Evolutionary conservation across 129 eudicot species (phyloP), one percentile per base, ranked within the genome.

Genomic region (Artemisia annua): DNA sequence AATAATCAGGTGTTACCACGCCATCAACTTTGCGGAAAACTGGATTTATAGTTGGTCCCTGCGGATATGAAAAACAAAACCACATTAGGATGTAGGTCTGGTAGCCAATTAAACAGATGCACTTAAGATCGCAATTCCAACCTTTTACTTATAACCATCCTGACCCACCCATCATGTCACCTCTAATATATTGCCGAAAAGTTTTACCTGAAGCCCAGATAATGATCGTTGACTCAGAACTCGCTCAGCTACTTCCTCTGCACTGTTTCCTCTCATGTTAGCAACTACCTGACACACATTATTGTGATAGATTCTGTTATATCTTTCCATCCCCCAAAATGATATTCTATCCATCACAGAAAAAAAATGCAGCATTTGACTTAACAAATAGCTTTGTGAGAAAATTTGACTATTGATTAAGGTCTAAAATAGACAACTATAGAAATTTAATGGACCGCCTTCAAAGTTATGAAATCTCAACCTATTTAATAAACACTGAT

Each of bases 1-100:
- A 93, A 74, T 84, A 89, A 74, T 92, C 92, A 48, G 88, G 83
- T 11, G 71, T 48, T 28, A 72, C 82, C 59, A 39, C 84, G 30
- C 90, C 96, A 32, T 85, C 82, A 65, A 79, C 83, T 76, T 83
- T 87, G 80, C 85, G 81, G 50, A 85, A 89, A 74, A 92, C 92
- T 46, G 96, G 98, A 83, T 95, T 87, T 66, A 92, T 64, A 39
- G 98, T 93, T 56, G 98, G 98, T 20, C 98, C 98, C 98, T 93
- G 81, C 73, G 79, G 49, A 16, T 75, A 76, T 9, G 1, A 28
- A 28, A 28, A 48, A 17, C 20, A 58, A 57, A 63, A 55, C 30
- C 22, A 66, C 67, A 18, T 72, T 22, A 15, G 7, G n/a, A 56
- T 74, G 62, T 62, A 63, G 13, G 63, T 70, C 71, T 16, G 17